Evolutionary conservation across 352 stramenopile genomes (phyloP).

Genomic region (Globisporangium takayamanum): DNA sequence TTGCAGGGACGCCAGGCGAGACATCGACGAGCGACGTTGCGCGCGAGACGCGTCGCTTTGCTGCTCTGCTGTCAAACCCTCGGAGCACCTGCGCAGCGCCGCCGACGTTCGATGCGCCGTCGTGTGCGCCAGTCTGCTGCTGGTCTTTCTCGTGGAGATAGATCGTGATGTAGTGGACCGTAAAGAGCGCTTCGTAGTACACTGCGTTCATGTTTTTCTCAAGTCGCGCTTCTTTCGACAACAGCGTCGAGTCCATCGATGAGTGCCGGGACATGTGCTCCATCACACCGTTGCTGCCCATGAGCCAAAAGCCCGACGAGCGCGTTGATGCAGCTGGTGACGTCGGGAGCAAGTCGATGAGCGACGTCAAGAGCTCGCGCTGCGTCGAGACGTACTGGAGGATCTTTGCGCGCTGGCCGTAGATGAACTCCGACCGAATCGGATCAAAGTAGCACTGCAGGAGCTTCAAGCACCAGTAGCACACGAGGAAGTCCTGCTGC

Average conservation of each 20-base stretch:
- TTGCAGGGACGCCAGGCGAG: conserved; percentile 23
- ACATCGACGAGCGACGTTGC: conserved; percentile 4
- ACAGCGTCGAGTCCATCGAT: conserved; percentile 23
- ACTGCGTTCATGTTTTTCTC: conserved; percentile 66
- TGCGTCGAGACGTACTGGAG: conserved; percentile 56
- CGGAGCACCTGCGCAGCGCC: conserved; percentile 3
- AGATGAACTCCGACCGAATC: conserved; percentile 17
- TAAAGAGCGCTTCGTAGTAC: conserved; percentile 61
- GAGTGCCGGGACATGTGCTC: conserved; percentile 11
- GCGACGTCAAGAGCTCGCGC: conserved; percentile 30
- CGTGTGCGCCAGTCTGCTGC: conserved; percentile 16
- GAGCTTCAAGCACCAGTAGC: conserved; percentile 64
- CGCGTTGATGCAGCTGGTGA: conserved; percentile 29
- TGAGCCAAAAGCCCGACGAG: conserved; percentile 42
- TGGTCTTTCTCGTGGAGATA: conserved; percentile 30
- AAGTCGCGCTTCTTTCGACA: conserved; percentile 54
- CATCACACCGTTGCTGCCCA: conserved; percentile 17
- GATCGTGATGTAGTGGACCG: conserved; percentile 53
- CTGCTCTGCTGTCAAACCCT: background rate
- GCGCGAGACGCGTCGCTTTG: background rate
- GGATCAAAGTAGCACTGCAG: conserved; percentile 63
- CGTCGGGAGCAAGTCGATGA: conserved; percentile 52
- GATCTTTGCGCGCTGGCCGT: conserved; percentile 41
- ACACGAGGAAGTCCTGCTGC: conserved; percentile 49
- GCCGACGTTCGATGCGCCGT: conserved; percentile 8